Evolutionary conservation across 768 basidiomycete species (phyloP), one percentile per base, ranked within the genome.

Genomic region (Pholiota conissans): DNA sequence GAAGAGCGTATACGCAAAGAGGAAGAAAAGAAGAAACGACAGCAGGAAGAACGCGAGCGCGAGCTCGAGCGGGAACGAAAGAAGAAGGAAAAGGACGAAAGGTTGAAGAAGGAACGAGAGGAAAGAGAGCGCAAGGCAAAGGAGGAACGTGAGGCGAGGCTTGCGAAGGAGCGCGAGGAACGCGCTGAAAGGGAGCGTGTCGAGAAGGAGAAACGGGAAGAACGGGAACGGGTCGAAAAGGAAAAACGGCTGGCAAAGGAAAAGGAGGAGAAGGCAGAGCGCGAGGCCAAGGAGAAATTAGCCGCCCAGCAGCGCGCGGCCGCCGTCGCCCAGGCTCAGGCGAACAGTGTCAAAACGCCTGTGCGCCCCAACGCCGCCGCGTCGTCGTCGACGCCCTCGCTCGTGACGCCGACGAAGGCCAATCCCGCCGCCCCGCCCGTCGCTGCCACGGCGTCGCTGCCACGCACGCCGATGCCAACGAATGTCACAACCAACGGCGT

Each of bases 1-100:
- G 95, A 96, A 67, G 94, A 95, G 72, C 87, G 83, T 65, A 76
- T 81, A 40, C 82, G 86, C 56, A 91, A 88, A 67, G 93, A 94
- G 42, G 95, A 97, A 71, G 93, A 95, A 69, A 76, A 74, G 64
- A 84, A 89, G 55, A 85, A 86, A 68, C 86, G 91, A 24, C 72
- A 85, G 58, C 83, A 86, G 34, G 90, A 93, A 65, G 91, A 94
- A 72, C 86, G 87, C 64, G 90, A 93, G 61, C 84, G 85, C 13
- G 87, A 91, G 62, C 84, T 80, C 14, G 90, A 93, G 66, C 82
- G 86, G 13, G 89, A 91, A 61, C 79, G 84, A 58, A 86, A 88
- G 74, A 82, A 82, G 60, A 86, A 81, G 69, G 88, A 91, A 75
- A 85, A 83, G 72, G 90, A 91, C 67, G 87, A 91, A 63, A 84